Conservation (phyloP, 257 asterid species). For the Nemophila menziesii region DNA sequence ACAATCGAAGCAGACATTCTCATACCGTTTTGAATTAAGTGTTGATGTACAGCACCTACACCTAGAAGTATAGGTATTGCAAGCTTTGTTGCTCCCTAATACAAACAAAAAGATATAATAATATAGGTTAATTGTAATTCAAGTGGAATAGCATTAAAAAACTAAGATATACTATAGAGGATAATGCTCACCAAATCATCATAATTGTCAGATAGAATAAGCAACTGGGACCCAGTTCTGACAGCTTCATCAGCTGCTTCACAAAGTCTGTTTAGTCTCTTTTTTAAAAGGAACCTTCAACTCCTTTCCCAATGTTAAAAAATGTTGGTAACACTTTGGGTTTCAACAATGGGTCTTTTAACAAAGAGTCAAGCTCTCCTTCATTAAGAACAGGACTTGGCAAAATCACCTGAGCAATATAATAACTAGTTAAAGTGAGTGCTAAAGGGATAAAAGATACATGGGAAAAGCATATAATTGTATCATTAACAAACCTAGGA, state of each 20-base stretch:
- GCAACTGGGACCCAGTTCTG: constrained; percentile 93
- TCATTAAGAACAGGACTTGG: too few relatives aligned
- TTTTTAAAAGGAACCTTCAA: constrained; percentile 84
- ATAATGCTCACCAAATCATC: constrained; percentile 73
- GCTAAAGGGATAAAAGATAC: too few relatives aligned
- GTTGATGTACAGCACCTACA: constrained; percentile 98
- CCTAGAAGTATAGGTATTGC: constrained; percentile 96
- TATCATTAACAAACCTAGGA: constrained; percentile 96
- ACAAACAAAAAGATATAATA: constrained; percentile 9
- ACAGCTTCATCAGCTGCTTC: constrained; percentile 99
- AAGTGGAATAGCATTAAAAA: neutral
- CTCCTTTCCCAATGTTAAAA: constrained; percentile 76
- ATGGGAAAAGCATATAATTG: too few relatives aligned
- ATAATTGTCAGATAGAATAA: constrained; percentile 85
- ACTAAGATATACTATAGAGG: constrained; percentile 4
- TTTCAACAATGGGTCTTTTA: constrained; percentile 70
- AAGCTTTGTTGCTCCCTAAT: constrained; percentile 87
- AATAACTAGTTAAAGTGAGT: too few relatives aligned
- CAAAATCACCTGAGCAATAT: too few relatives aligned
- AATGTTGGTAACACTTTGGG: constrained; percentile 64
- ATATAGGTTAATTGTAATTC: neutral
- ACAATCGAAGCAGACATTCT: constrained; percentile 94
- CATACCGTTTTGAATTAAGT: constrained; percentile 91
- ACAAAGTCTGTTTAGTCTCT: constrained; percentile 64
- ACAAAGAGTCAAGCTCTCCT: too few relatives aligned